Evolutionary conservation across 495 filamentous ascomycete species (phyloP).

Genomic region (Collariella sp.): DNA sequence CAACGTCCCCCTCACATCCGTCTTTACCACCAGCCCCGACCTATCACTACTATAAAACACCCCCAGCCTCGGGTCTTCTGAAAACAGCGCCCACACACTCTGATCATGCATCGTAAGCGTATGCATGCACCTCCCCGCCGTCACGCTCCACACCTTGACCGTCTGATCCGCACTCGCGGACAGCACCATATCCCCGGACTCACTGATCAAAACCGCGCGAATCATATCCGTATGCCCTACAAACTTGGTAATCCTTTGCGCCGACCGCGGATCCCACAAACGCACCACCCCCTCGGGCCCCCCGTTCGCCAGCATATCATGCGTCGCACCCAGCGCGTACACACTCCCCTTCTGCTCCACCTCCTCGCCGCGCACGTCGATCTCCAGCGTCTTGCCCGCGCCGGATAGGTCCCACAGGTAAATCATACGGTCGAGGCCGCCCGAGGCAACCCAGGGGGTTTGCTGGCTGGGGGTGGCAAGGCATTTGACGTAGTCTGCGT

Average conservation of each 20-base stretch:
- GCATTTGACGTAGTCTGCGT: conserved; percentile 93
- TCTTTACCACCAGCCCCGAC: conserved; percentile 87
- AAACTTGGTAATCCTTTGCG: conserved; percentile 88
- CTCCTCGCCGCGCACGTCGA: conserved; percentile 72
- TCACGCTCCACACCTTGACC: conserved; percentile 94
- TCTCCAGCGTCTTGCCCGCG: conserved; percentile 72
- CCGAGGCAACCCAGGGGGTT: conserved; percentile 89
- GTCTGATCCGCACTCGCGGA: conserved; percentile 95
- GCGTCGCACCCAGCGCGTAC: conserved; percentile 74
- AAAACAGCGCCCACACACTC: conserved; percentile 94
- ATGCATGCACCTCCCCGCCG: conserved; percentile 90
- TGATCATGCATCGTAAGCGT: conserved; percentile 98
- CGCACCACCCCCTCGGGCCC: conserved; percentile 90
- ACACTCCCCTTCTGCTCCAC: conserved; percentile 85
- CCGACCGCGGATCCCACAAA: conserved; percentile 85
- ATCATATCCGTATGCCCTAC: conserved; percentile 98
- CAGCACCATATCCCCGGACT: conserved; percentile 82
- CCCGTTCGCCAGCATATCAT: conserved; percentile 74
- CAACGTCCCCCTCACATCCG: conserved; percentile 63
- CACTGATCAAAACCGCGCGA: conserved; percentile 79
- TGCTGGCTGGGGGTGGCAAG: conserved; percentile 64
- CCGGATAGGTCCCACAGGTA: conserved; percentile 89
- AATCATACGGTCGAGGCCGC: conserved; percentile 86
- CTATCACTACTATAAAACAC: conserved; percentile 93
- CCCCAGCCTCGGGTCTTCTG: conserved; percentile 72